Evolutionary conservation across 345 rosid genomes (phyloP).

Genomic region (Gossypium stocksii): DNA sequence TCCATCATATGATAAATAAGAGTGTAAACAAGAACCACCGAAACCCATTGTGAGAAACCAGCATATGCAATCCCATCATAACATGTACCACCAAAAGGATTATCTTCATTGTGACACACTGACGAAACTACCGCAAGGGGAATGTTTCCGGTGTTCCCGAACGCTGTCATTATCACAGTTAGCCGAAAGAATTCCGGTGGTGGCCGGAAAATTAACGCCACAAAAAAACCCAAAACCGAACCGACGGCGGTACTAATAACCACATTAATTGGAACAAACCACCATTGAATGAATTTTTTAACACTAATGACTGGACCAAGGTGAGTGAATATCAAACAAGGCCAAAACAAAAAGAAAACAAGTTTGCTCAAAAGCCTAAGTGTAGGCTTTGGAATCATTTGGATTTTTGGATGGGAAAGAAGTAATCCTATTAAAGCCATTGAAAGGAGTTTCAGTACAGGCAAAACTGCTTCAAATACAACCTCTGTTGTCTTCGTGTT

Average conservation of each 20-base stretch:
- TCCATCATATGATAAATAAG: slow-evolving; percentile 53
- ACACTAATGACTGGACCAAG: slow-evolving; percentile 28
- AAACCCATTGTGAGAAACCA: slow-evolving; percentile 42
- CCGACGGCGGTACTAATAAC: slow-evolving; percentile 33
- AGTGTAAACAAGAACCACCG: slow-evolving; percentile 36
- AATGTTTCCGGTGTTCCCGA: slow-evolving; percentile 44
- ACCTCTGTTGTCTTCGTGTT: slow-evolving; percentile 13
- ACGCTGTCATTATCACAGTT: slow-evolving; percentile 36
- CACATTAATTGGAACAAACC: slow-evolving; percentile 43
- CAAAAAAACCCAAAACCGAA: slow-evolving; percentile 27
- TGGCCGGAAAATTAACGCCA: slow-evolving; percentile 33
- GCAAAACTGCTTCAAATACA: slow-evolving; percentile 26
- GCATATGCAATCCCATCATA: slow-evolving; percentile 37
- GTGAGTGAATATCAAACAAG: slow-evolving; percentile 38
- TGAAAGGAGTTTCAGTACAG: slow-evolving; percentile 36
- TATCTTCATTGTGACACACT: slow-evolving; percentile 24
- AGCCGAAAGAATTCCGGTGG: slow-evolving; percentile 35
- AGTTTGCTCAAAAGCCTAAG: slow-evolving; percentile 33
- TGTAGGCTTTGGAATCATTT: slow-evolving; percentile 34
- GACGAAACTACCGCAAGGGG: slow-evolving; percentile 30
- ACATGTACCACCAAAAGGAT: slow-evolving; percentile 29
- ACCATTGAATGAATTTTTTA: slow-evolving; percentile 25
- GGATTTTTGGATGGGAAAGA: slow-evolving; percentile 30
- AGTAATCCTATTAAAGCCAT: slow-evolving; percentile 30
- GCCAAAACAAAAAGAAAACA: slow-evolving; percentile 32